These are phyloP conservation scores for Wickerhamomyces pijperi DNA, from an alignment of 805 yeast species.

Conservation along the genomic window DNA sequence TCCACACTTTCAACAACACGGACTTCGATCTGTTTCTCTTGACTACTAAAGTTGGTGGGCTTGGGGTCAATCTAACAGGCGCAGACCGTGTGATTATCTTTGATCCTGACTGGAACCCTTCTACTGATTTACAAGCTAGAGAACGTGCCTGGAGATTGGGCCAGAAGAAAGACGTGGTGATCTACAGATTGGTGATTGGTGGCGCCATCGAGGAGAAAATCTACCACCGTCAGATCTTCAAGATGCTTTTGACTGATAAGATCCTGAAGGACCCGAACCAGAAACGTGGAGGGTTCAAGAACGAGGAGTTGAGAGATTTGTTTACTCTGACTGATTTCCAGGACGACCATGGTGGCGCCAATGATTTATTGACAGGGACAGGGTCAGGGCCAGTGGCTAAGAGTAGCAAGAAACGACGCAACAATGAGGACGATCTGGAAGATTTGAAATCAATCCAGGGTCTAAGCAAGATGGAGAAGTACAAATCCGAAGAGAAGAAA, in stretches of 20 bases:
- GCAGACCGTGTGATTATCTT: conserved; percentile 89
- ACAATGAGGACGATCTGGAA: conserved; percentile 45
- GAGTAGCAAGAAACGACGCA: conserved; percentile 22
- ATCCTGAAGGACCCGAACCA: conserved; percentile 93
- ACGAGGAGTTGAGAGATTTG: conserved; percentile 82
- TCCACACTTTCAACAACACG: conserved; percentile 68
- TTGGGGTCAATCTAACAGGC: conserved; percentile 90
- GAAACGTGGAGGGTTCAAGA: conserved; percentile 72
- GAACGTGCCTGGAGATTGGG: conserved; percentile 97
- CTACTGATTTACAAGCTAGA: conserved; percentile 93
- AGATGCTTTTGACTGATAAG: conserved; percentile 86
- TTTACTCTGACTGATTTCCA: conserved; percentile 69
- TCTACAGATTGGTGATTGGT: conserved; percentile 84
- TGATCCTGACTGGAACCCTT: conserved; percentile 99
- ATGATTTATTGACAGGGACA: too few relatives aligned
- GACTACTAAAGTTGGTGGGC: conserved; percentile 93
- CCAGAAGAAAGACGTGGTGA: conserved; percentile 83
- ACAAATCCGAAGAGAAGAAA: conserved; percentile 22
- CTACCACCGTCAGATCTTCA: conserved; percentile 92
- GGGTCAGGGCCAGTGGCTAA: conserved; percentile 36
- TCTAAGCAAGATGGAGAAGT: conserved; percentile 61
- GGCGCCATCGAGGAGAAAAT: conserved; percentile 96
- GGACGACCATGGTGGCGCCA: conserved; percentile 45
- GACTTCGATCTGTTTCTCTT: conserved; percentile 57
- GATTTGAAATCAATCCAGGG: conserved; percentile 58